Evolutionary conservation across 345 rosid species (phyloP).

Genomic region (Odontarrhena argentea): DNA sequence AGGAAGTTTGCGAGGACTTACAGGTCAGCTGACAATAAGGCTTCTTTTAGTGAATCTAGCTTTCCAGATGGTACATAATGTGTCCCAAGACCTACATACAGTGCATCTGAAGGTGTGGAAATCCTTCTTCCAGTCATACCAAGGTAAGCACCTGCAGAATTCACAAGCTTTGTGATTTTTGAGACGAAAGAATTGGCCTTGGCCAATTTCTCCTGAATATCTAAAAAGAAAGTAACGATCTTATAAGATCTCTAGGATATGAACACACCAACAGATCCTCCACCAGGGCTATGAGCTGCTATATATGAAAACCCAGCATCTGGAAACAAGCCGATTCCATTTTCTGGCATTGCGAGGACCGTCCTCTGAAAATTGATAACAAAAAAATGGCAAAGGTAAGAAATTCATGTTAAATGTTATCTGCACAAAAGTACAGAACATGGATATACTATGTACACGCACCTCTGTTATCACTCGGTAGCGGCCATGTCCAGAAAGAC

Average conservation of each 20-base stretch:
- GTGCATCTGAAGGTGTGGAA: constrained; percentile 83
- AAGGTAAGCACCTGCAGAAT: constrained; percentile 76
- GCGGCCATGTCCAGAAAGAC: constrained; percentile 93
- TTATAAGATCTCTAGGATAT: not conserved
- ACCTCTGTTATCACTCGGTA: constrained; percentile 92
- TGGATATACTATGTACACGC: not conserved
- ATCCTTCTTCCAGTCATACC: constrained; percentile 91
- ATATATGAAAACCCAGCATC: constrained; percentile 94
- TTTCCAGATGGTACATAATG: constrained; percentile 79
- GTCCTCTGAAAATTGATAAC: constrained; percentile 46
- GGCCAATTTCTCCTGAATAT: constrained; percentile 8
- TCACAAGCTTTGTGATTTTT: constrained; percentile 2
- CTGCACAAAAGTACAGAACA: not conserved
- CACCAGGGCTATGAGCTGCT: constrained; percentile 90
- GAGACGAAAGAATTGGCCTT: constrained; percentile 2
- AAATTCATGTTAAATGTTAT: constrained; percentile 9
- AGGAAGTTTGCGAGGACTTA: constrained; percentile 37
- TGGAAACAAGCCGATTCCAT: constrained; percentile 94
- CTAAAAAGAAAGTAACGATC: not conserved
- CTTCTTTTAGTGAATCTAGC: constrained; percentile 66
- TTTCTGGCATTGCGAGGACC: constrained; percentile 95
- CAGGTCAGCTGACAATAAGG: constrained; percentile 65
- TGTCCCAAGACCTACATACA: constrained; percentile 81
- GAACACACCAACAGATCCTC: constrained; percentile 83
- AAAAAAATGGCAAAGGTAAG: not conserved